Evolutionary conservation across 441 rosid species (phyloP).

Genomic region (Theobroma grandiflorum): DNA sequence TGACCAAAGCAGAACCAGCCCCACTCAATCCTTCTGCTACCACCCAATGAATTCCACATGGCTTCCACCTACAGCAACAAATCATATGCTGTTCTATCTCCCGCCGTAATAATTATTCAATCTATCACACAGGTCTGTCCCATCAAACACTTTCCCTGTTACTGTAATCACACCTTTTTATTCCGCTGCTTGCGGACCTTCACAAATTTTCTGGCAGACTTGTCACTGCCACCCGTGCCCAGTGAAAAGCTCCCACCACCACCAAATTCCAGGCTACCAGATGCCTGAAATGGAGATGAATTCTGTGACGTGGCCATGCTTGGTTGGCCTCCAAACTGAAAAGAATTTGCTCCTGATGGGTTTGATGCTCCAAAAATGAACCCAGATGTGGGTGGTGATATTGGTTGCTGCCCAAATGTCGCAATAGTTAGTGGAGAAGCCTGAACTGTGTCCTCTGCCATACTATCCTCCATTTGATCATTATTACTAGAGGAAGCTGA

Average conservation of each 20-base stretch:
- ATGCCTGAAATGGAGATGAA: slow-evolving; percentile 67
- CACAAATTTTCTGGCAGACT: slow-evolving; percentile 63
- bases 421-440: slow-evolving; percentile 54
- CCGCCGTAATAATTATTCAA: slow-evolving; percentile 28
- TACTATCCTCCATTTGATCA: slow-evolving; percentile 95
- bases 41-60: slow-evolving; percentile 18
- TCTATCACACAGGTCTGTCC: not conserved
- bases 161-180: slow-evolving; percentile 26
- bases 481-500: slow-evolving; percentile 57
- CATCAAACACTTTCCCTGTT: not conserved
- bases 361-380: slow-evolving; percentile 47
- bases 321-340: slow-evolving; percentile 75
- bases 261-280: slow-evolving; percentile 67
- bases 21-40: slow-evolving; percentile 13
- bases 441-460: slow-evolving; percentile 92
- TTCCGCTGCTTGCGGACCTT: slow-evolving; percentile 54
- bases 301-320: slow-evolving; percentile 48
- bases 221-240: slow-evolving; percentile 80
- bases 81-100: not conserved
- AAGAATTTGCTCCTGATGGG: slow-evolving; percentile 56
- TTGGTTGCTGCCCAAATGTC: slow-evolving; percentile 60
- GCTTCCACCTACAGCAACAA: slow-evolving; percentile 20
- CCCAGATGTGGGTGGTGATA: slow-evolving; percentile 34
- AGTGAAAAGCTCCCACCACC: slow-evolving; percentile 86
- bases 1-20: slow-evolving; percentile 17